phyloP scores from a whole-genome alignment of 306 rosid genomes.

The Prunus dulcis region DNA sequence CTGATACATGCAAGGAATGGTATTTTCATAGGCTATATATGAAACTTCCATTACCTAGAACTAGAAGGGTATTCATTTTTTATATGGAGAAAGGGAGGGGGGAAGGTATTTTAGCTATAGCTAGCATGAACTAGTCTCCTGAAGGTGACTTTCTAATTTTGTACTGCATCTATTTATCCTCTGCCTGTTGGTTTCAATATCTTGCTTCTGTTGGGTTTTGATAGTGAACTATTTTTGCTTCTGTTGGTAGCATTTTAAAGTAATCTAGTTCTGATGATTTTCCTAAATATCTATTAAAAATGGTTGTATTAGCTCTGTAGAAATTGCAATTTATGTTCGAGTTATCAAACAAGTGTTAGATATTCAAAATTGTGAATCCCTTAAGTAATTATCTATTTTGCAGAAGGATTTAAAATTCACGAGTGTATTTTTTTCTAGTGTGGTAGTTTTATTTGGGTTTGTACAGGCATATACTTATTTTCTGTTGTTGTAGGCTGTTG shows the following conservation, averaged over 20 bases:
- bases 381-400: neutral
- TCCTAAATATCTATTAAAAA: neutral
- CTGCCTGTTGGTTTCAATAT: neutral
- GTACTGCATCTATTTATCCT: neutral
- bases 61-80: neutral
- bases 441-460: conserved; percentile 6
- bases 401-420: neutral
- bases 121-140: neutral
- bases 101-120: neutral
- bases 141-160: neutral
- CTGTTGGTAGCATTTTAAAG: no score
- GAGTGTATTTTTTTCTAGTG: neutral
- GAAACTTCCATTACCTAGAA: neutral
- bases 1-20: neutral
- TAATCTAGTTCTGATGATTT: no score
- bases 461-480: neutral
- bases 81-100: neutral
- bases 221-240: neutral
- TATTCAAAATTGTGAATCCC: neutral
- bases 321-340: neutral
- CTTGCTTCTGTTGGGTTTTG: neutral
- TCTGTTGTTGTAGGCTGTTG: conserved; percentile 66
- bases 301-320: neutral
- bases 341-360: neutral
- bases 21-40: neutral